Conservation (phyloP, 768 basidiomycete genomes). For the Sarcodon aspratus region DNA sequence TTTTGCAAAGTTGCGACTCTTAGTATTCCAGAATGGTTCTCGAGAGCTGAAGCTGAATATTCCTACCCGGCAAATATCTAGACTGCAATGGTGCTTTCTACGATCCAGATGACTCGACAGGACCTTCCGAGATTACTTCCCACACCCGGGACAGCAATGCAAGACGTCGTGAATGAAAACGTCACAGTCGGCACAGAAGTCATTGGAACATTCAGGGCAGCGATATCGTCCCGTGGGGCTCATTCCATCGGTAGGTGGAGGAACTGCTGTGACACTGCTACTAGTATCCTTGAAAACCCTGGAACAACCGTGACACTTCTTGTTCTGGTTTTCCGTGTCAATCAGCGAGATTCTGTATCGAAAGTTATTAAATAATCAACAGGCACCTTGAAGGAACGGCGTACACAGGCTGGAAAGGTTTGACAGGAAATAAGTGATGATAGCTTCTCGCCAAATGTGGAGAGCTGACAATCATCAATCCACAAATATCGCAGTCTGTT, state of each 20-base stretch:
- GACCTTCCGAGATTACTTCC: constrained; percentile 35
- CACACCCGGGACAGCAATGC: constrained; percentile 89
- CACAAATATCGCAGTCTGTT: constrained; percentile 95
- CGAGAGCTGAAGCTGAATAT: too few relatives aligned
- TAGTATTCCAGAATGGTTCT: too few relatives aligned
- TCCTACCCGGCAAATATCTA: too few relatives aligned
- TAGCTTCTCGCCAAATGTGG: constrained; percentile 96
- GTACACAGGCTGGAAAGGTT: constrained; percentile 72
- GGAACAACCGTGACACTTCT: constrained; percentile 71
- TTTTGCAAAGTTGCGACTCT: too few relatives aligned
- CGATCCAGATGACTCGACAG: too few relatives aligned
- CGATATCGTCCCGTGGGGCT: constrained; percentile 82
- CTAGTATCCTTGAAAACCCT: constrained; percentile 45
- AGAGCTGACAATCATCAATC: constrained; percentile 94
- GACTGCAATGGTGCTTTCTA: too few relatives aligned
- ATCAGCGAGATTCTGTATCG: constrained; percentile 27
- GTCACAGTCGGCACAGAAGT: constrained; percentile 96
- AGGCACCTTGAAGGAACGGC: constrained; percentile 20
- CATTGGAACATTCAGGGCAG: constrained; percentile 74
- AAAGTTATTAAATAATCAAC: not conserved
- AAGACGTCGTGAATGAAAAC: constrained; percentile 92
- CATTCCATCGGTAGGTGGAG: constrained; percentile 40
- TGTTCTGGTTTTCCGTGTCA: constrained; percentile 21
- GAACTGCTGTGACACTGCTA: constrained; percentile 8
- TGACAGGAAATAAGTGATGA: constrained; percentile 92